Conservation (phyloP, 2,329 filamentous ascomycete genomes). For the Cyphellophora attinorum region DNA sequence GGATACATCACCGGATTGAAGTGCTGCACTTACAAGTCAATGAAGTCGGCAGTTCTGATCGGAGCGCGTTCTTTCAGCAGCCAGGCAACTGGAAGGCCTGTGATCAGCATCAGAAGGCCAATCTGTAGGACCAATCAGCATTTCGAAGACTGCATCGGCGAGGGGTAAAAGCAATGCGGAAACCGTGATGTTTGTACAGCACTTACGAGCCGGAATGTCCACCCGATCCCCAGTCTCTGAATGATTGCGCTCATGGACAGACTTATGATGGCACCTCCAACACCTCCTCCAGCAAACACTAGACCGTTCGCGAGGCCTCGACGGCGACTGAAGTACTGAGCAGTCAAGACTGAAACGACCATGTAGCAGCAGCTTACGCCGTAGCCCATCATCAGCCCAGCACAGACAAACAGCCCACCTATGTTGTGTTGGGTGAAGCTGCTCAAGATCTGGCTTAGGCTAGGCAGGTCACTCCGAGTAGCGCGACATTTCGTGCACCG, state of each 20-base stretch:
- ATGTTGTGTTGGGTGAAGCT: constrained; percentile 37
- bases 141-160: no score
- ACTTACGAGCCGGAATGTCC: constrained; percentile 41
- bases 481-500: constrained; percentile 36
- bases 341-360: constrained; percentile 37
- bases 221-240: constrained; percentile 34
- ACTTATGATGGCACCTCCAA: constrained; percentile 45
- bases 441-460: constrained; percentile 37
- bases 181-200: no score
- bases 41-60: constrained; percentile 28
- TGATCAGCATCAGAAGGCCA: constrained; percentile 42
- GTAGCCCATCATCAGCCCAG: constrained; percentile 36
- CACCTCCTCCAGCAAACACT: constrained; percentile 43
- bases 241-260: constrained; percentile 41
- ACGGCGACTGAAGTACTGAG: constrained; percentile 46
- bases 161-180: no score
- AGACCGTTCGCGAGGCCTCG: constrained; percentile 48
- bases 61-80: constrained; percentile 40
- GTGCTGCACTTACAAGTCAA: constrained; percentile 42
- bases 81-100: constrained; percentile 46
- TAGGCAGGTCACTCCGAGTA: constrained; percentile 45
- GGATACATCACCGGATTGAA: neutral
- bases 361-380: constrained; percentile 20
- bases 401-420: constrained; percentile 37
- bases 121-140: no score